These are phyloP conservation scores for Amborella trichopoda DNA, from an alignment of 164 flowering plant species.

Conservation along the genomic window DNA sequence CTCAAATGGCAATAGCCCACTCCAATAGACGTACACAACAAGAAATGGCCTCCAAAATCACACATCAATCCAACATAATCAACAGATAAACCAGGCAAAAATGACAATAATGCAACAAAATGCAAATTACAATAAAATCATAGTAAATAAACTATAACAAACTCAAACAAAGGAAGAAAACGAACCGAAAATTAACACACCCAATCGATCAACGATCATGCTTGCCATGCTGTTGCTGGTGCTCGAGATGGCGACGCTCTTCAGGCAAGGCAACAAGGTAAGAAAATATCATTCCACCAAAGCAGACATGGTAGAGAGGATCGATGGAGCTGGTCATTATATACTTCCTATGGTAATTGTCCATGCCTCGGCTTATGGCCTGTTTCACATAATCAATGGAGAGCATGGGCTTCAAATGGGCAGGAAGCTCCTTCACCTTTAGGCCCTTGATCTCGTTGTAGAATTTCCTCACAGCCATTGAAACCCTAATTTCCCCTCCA, in stretches of 20 bases:
- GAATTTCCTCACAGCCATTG: slow-evolving; percentile 58
- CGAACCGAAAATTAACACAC: too few species aligned
- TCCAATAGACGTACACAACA: too few species aligned
- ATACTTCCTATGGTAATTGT: slow-evolving; percentile 65
- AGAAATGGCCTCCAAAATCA: too few species aligned
- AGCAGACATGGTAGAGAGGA: slow-evolving; percentile 73
- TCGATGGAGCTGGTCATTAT: slow-evolving; percentile 57
- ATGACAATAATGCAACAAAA: too few species aligned
- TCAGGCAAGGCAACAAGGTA: slow-evolving; percentile 90
- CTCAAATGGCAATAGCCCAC: too few species aligned
- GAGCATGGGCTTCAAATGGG: slow-evolving; percentile 52
- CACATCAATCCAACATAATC: too few species aligned
- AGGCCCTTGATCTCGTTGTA: slow-evolving; percentile 62
- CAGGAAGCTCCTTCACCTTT: slow-evolving; percentile 71
- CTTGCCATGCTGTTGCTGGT: slow-evolving; percentile 65
- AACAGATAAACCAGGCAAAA: too few species aligned
- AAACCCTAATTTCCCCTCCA: background rate
- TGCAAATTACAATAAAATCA: too few species aligned
- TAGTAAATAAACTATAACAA: too few species aligned
- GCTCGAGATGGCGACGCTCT: slow-evolving; percentile 84
- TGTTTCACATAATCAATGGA: slow-evolving; percentile 33
- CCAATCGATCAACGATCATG: too few species aligned
- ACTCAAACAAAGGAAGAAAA: too few species aligned
- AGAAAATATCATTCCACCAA: slow-evolving; percentile 73
- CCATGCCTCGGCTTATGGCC: slow-evolving; percentile 34